These are phyloP conservation scores for Tuber magnatum DNA, from an alignment of 495 filamentous ascomycete genomes.

Conservation along the genomic window DNA sequence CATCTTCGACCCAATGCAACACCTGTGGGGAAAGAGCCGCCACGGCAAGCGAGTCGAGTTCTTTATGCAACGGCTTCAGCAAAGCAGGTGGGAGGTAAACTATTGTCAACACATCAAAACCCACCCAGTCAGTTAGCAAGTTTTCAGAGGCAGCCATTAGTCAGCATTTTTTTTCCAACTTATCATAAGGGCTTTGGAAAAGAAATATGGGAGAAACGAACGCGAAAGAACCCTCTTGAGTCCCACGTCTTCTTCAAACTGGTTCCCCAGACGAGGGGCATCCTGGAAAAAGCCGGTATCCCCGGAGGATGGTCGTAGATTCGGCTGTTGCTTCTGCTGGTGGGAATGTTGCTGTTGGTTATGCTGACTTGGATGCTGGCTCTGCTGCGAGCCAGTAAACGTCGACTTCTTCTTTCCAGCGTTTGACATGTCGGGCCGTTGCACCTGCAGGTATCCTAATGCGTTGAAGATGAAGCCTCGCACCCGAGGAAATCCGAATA, in stretches of 20 bases:
- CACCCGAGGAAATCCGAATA: constrained; percentile 12
- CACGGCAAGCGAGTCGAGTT: constrained; percentile 45
- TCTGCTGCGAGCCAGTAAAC: not conserved
- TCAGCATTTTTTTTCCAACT: not conserved
- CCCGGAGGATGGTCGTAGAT: constrained; percentile 46
- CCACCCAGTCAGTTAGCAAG: not conserved
- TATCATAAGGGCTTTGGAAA: not conserved
- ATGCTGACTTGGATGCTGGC: constrained; percentile 12
- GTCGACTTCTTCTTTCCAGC: not conserved
- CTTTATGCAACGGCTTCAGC: constrained; percentile 41
- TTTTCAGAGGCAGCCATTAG: not conserved
- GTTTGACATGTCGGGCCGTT: constrained; percentile 1
- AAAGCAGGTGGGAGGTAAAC: constrained; percentile 47
- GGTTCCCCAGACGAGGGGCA: constrained; percentile 46
- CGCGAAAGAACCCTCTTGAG: constrained; percentile 45
- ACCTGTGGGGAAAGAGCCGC: constrained; percentile 47
- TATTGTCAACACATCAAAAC: constrained; percentile 30
- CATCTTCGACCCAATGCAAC: constrained; percentile 51
- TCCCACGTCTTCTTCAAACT: constrained; percentile 47
- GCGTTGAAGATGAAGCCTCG: not conserved
- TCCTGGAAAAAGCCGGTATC: constrained; percentile 50
- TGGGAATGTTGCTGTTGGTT: constrained; percentile 18
- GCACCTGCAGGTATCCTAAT: not conserved
- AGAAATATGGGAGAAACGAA: constrained; percentile 21
- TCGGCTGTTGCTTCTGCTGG: constrained; percentile 14